Percentiles rank a stretch among this genome's conserved stretches.
Evolutionary conservation across 2,329 filamentous ascomycete genomes (phyloP).

Genomic region (Aspergillus brasiliensis): DNA sequence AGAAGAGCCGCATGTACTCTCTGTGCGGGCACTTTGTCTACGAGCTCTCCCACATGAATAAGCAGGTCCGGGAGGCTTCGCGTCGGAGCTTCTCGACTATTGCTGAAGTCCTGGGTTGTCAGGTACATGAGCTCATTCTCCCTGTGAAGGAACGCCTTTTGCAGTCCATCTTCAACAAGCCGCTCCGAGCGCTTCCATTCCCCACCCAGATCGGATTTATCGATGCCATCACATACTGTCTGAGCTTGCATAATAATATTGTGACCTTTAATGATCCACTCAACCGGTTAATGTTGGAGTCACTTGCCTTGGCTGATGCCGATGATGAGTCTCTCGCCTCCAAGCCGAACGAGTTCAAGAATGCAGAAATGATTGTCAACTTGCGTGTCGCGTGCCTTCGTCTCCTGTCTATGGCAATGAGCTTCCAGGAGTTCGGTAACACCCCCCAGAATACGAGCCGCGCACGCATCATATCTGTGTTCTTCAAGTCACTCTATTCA

Average conservation of each 20-base stretch:
- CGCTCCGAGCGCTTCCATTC: slow-evolving; percentile 87
- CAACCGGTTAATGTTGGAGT: slow-evolving; percentile 88
- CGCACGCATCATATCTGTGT: slow-evolving; percentile 80
- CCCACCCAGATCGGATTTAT: slow-evolving; percentile 97
- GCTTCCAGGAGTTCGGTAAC: slow-evolving; percentile 86
- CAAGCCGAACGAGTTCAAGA: slow-evolving; percentile 92
- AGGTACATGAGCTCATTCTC: slow-evolving; percentile 84
- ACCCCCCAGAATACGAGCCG: slow-evolving; percentile 66
- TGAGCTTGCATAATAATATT: slow-evolving; percentile 85
- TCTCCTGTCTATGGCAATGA: slow-evolving; percentile 89
- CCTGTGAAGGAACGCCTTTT: slow-evolving; percentile 88
- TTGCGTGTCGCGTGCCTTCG: slow-evolving; percentile 91
- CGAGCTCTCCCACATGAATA: slow-evolving; percentile 94
- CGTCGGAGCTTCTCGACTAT: slow-evolving; percentile 79
- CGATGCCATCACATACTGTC: slow-evolving; percentile 93
- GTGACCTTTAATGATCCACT: slow-evolving; percentile 90
- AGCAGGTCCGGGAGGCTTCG: slow-evolving; percentile 85
- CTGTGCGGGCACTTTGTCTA: slow-evolving; percentile 84
- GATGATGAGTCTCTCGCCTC: slow-evolving; percentile 88
- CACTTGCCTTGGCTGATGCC: slow-evolving; percentile 88
- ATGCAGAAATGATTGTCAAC: slow-evolving; percentile 91
- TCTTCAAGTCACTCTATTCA: slow-evolving; percentile 96
- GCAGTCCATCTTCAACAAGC: slow-evolving; percentile 93
- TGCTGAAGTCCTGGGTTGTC: slow-evolving; percentile 72
- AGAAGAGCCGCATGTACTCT: slow-evolving; percentile 67